Evolutionary conservation across 2,329 filamentous ascomycete genomes (phyloP).

Genomic region (Fusarium subtropicale): DNA sequence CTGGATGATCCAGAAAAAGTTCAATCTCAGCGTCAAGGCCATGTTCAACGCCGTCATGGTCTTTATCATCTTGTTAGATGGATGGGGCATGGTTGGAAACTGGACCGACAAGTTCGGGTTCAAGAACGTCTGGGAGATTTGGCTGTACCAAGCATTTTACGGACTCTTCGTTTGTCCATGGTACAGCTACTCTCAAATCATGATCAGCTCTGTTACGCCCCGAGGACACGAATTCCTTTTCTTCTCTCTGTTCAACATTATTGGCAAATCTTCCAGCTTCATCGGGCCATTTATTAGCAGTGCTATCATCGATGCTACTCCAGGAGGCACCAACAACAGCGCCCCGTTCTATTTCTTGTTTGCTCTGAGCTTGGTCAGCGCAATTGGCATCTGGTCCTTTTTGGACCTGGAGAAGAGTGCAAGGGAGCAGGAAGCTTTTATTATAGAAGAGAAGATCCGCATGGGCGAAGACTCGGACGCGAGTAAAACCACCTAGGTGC

Average conservation of each 20-base stretch:
- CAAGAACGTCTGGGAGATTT: conserved; percentile 60
- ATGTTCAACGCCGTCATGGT: conserved; percentile 76
- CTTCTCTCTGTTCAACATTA: conserved; percentile 75
- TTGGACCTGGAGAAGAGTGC: conserved; percentile 71
- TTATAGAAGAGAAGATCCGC: conserved; percentile 53
- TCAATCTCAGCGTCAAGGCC: conserved; percentile 69
- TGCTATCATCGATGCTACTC: conserved; percentile 73
- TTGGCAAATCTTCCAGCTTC: conserved; percentile 75
- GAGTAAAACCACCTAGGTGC: not conserved
- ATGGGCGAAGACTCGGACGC: conserved; percentile 28
- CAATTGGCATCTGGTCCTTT: conserved; percentile 63
- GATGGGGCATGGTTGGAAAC: conserved; percentile 61
- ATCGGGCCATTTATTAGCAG: conserved; percentile 76
- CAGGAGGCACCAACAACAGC: conserved; percentile 65
- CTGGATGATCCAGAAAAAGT: conserved; percentile 71
- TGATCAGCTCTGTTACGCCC: conserved; percentile 77
- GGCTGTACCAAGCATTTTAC: conserved; percentile 66
- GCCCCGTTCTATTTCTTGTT: conserved; percentile 76
- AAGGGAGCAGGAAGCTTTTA: conserved; percentile 67
- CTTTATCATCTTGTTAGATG: conserved; percentile 69
- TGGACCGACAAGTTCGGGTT: conserved; percentile 60
- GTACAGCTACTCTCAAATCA: conserved; percentile 77
- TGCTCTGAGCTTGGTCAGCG: conserved; percentile 66
- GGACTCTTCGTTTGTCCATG: conserved; percentile 75
- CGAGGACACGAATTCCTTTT: conserved; percentile 77